These are phyloP conservation scores for Manihot esculenta DNA, from an alignment of 441 rosid genomes.

Conservation along the genomic window DNA sequence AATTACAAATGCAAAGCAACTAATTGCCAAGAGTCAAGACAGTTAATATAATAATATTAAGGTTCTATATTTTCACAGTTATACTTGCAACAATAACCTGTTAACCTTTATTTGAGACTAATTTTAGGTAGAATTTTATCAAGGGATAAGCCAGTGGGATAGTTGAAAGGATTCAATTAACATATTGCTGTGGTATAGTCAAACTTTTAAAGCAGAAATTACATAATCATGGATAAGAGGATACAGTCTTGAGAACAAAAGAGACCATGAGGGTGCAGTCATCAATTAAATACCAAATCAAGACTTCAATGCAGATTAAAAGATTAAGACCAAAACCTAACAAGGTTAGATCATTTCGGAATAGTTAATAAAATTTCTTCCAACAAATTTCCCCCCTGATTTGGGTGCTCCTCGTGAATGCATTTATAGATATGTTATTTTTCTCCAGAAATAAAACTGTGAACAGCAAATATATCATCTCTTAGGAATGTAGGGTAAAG, in stretches of 20 bases:
- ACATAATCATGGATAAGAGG: no score
- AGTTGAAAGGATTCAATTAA: neutral
- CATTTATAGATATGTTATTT: neutral
- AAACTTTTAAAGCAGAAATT: neutral
- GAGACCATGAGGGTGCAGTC: no score
- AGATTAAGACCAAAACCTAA: neutral
- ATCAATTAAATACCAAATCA: neutral
- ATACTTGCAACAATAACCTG: neutral
- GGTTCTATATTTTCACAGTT: neutral
- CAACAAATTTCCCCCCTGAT: neutral
- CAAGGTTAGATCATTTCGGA: neutral
- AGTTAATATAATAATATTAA: neutral
- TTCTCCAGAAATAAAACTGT: neutral
- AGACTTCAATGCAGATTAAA: neutral
- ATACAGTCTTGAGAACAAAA: no score
- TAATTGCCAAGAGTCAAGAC: neutral
- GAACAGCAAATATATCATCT: neutral
- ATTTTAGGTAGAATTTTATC: neutral
- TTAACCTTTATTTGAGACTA: neutral
- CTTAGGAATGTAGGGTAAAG: neutral
- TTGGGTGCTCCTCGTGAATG: neutral
- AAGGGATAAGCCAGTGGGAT: neutral
- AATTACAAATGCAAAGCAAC: neutral
- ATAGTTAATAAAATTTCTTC: neutral
- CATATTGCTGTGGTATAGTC: neutral